Evolutionary conservation across 2,329 filamentous ascomycete species (phyloP), one percentile per base, ranked within the genome.

Genomic region (Aureobasidium sp.): DNA sequence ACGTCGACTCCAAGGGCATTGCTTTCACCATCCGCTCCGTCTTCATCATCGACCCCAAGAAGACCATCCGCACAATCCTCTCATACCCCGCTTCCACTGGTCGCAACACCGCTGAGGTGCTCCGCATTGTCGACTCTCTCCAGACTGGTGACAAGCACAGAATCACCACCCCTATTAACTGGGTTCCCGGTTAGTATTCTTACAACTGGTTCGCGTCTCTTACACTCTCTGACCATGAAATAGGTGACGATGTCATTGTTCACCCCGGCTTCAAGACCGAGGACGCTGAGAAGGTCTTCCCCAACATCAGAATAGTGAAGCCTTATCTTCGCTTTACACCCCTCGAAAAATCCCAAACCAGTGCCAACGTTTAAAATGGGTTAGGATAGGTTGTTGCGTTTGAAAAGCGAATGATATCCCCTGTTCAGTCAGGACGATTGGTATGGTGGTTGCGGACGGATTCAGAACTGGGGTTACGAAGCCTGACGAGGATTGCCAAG

Each of bases 1-100:
- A 84, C 71, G 78, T 86, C 66, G 79, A 84, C 68, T 70, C 70
- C 65, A 81, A 81, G 76, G 79, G 79, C 71, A 76, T 79, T 63
- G 82, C 83, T 54, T 85, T 86, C 74, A 86, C 83, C 69, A 86
- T 86, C 74, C 83, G 83, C 71, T 83, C 81, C 60, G 83, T 86
- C 70, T 86, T 86, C 76, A 75, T 85, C 73, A 84, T 86, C 73
- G 83, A 86, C 76, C 83, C 83, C 62, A 82, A 81, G 76, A 85
- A 85, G 79, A 84, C 78, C 64, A 85, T 86, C 70, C 82, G 83
- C 66, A 77, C 81, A 61, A 86, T 85, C 69, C 76, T 86, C 63
- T 81, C 81, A 65, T 86, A 86, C 77, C 83, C 83, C 29, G 83
- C 83, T 54, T 83, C 81, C 60, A 85, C 83, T 42, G 83, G 83